phyloP scores from a whole-genome alignment of 331 rosid species.

The Prunus yedoensis region DNA sequence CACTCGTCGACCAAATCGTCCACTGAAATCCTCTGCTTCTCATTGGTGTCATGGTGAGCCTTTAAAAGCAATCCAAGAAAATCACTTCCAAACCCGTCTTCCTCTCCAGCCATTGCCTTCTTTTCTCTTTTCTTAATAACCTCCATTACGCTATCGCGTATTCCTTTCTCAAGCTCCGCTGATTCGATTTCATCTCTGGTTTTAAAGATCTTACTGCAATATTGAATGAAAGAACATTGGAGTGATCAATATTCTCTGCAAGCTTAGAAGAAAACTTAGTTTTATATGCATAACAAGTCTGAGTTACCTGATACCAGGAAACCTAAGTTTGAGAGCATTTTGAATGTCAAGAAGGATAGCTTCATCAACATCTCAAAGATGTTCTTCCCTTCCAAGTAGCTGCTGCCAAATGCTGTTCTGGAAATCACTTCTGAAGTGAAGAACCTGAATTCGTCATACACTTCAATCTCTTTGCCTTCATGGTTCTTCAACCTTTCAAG shows the following conservation, averaged over 20 bases:
- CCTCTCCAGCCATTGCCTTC: background rate
- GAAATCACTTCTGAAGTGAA: no score
- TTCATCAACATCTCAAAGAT: no score
- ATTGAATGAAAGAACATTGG: background rate
- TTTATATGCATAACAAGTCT: no score
- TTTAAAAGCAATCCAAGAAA: conserved; percentile 17
- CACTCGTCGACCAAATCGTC: conserved; percentile 15
- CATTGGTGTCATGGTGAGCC: conserved; percentile 24
- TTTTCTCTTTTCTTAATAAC: conserved; percentile 13
- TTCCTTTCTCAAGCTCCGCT: conserved; percentile 20
- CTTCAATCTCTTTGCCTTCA: conserved; percentile 22
- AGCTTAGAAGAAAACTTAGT: no score
- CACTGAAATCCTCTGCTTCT: background rate
- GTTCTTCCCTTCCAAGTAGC: no score
- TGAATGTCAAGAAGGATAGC: background rate
- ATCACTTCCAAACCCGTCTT: conserved; percentile 22
- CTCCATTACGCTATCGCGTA: background rate
- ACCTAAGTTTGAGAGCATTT: background rate
- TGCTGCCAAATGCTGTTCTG: no score
- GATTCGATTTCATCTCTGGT: background rate
- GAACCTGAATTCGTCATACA: background rate
- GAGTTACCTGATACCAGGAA: conserved; percentile 21
- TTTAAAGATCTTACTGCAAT: conserved; percentile 15
- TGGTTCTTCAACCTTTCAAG: conserved; percentile 20
- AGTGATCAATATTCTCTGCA: no score